Percentiles rank a stretch among this genome's conserved stretches.
Conservation (phyloP, 441 rosid species). For the Jatropha multifida region DNA sequence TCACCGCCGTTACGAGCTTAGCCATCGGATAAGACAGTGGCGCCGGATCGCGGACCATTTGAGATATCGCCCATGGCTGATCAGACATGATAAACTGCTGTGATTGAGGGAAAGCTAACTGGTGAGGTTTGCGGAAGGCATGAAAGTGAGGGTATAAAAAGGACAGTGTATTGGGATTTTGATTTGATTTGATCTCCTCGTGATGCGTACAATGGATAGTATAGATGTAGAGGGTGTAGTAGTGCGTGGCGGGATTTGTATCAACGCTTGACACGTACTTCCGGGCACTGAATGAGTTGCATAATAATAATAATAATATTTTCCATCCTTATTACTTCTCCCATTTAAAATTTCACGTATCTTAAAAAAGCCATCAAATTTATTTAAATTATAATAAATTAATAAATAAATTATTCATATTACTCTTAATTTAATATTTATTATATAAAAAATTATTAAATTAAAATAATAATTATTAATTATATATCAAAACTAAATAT, state of each 20-base stretch:
- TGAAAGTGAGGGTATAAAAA: neutral
- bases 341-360: too few species aligned
- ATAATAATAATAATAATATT: too few species aligned
- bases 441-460: too few species aligned
- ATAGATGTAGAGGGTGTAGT: neutral
- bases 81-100: slow-evolving; percentile 22
- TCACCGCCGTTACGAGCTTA: slow-evolving; percentile 55
- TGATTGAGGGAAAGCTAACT: neutral
- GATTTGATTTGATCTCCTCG: slow-evolving; percentile 5
- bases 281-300: too few species aligned
- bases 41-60: slow-evolving; percentile 14
- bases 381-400: too few species aligned
- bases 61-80: slow-evolving; percentile 25
- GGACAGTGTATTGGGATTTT: neutral
- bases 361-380: too few species aligned
- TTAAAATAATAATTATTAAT: too few species aligned
- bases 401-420: too few species aligned
- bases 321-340: too few species aligned
- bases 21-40: slow-evolving; percentile 36
- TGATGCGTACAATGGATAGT: slow-evolving; percentile 4
- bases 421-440: too few species aligned
- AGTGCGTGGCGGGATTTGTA: neutral
- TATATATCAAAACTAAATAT: too few species aligned
- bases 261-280: slow-evolving; percentile 2
- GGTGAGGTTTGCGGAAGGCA: neutral